Evolutionary conservation across 208 protist species (phyloP).

Genomic region (Acanthamoeba sp.): DNA sequence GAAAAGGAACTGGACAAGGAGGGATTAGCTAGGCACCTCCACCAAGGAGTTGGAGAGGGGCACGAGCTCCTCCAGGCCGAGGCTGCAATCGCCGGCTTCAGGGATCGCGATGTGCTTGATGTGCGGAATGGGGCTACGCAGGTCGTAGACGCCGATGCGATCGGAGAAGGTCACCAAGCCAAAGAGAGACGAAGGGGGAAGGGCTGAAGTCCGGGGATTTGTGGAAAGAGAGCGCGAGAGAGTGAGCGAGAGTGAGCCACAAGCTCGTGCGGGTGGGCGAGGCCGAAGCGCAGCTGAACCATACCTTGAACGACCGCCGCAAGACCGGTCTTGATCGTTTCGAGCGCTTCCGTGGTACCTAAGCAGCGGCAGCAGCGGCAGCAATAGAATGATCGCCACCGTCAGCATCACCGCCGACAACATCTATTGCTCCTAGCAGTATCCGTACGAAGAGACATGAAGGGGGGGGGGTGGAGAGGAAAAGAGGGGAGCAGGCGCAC

Average conservation of each 20-base stretch:
- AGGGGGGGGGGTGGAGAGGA: too few relatives aligned
- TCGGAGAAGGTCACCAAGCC: slow-evolving; percentile 72
- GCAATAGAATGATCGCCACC: too few relatives aligned
- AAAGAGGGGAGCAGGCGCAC: neutral
- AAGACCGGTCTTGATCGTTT: slow-evolving; percentile 65
- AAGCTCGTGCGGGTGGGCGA: too few relatives aligned
- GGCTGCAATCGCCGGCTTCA: slow-evolving; percentile 8
- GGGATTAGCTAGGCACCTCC: neutral
- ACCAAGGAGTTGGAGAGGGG: slow-evolving; percentile 70
- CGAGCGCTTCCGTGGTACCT: slow-evolving; percentile 50
- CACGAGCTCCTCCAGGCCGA: slow-evolving; percentile 66
- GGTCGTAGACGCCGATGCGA: slow-evolving; percentile 55
- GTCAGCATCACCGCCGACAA: too few relatives aligned
- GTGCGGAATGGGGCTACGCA: slow-evolving; percentile 66
- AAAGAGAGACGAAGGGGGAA: slow-evolving; percentile 48
- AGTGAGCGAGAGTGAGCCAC: too few relatives aligned
- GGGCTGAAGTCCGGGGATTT: neutral
- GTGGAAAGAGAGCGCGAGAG: neutral
- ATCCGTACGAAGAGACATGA: too few relatives aligned
- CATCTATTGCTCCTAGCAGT: too few relatives aligned
- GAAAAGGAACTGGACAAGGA: neutral
- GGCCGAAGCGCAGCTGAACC: too few relatives aligned
- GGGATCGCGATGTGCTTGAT: slow-evolving; percentile 70
- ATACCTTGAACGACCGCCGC: slow-evolving; percentile 57
- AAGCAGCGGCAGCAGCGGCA: neutral